Conservation (phyloP, 2,329 filamentous ascomycete genomes). For the Colletotrichum tropicicola region DNA sequence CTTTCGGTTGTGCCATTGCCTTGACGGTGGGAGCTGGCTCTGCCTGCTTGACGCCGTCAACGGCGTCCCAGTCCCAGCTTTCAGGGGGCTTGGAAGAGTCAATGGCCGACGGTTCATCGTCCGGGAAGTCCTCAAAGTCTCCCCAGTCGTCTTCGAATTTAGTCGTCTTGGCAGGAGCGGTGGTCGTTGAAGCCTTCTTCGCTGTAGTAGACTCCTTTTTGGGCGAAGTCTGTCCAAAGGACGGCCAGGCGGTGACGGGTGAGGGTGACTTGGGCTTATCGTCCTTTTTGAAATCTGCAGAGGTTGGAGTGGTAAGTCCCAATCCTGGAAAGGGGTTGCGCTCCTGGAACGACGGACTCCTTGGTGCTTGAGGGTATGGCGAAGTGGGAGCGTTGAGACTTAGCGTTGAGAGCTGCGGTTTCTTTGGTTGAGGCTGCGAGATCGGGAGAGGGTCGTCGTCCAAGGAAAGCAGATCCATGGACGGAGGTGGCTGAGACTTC, state of each 20-base stretch:
- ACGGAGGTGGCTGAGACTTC: conserved; percentile 33
- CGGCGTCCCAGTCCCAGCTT: conserved; percentile 61
- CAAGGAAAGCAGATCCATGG: conserved; percentile 52
- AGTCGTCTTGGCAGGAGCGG: conserved; percentile 23
- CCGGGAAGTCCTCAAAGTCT: conserved; percentile 57
- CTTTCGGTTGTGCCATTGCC: not conserved
- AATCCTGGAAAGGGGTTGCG: conserved; percentile 62
- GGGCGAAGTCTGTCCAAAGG: conserved; percentile 36
- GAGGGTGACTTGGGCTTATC: conserved; percentile 46
- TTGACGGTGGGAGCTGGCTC: not conserved
- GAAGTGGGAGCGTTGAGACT: conserved; percentile 40
- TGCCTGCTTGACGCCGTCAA: conserved; percentile 40
- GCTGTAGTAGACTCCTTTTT: conserved; percentile 3
- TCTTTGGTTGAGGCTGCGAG: conserved; percentile 37
- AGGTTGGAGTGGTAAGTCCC: conserved; percentile 53
- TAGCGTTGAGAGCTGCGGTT: conserved; percentile 44
- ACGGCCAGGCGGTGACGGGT: conserved; percentile 57
- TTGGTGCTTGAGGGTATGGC: conserved; percentile 57
- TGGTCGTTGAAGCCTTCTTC: conserved; percentile 15
- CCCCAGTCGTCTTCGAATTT: conserved; percentile 57
- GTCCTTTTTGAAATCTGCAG: conserved; percentile 41
- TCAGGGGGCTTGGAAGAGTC: conserved; percentile 34
- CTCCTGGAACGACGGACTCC: conserved; percentile 61
- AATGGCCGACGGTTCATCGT: conserved; percentile 29
- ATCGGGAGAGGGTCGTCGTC: conserved; percentile 38